Conservation (phyloP, 345 rosid genomes). For the Euphorbia tirucalli region DNA sequence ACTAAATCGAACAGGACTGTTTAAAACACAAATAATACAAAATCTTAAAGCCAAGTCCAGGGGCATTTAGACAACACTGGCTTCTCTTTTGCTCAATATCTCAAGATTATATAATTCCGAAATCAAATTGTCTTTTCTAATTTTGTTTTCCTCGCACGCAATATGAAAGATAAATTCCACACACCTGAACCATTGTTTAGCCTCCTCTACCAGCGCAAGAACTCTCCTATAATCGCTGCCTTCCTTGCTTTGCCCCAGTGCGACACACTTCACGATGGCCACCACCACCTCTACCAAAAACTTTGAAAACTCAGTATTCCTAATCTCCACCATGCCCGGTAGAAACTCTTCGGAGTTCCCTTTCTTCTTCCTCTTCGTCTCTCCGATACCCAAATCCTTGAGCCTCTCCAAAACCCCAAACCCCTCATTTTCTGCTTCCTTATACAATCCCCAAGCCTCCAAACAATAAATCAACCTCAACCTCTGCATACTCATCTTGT, state of each 20-base stretch:
- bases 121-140: background rate
- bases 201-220: constrained; percentile 57
- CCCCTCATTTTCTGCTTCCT: constrained; percentile 44
- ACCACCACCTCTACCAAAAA: constrained; percentile 57
- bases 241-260: constrained; percentile 41
- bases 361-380: constrained; percentile 12
- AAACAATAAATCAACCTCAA: constrained; percentile 48
- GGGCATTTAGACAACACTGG: background rate
- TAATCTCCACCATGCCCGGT: constrained; percentile 31
- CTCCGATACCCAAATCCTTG: constrained; percentile 26
- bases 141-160: background rate
- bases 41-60: background rate
- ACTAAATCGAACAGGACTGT: background rate
- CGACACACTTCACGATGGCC: constrained; percentile 48
- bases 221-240: constrained; percentile 35
- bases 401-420: constrained; percentile 52
- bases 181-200: constrained; percentile 67
- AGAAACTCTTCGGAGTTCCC: constrained; percentile 20
- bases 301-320: constrained; percentile 47
- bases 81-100: too few relatives aligned
- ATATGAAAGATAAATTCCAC: background rate
- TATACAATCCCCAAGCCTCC: constrained; percentile 48
- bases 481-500: constrained; percentile 52
- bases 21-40: background rate
- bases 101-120: background rate